Conservation (phyloP, 345 rosid genomes). For the Acer saccharum region DNA sequence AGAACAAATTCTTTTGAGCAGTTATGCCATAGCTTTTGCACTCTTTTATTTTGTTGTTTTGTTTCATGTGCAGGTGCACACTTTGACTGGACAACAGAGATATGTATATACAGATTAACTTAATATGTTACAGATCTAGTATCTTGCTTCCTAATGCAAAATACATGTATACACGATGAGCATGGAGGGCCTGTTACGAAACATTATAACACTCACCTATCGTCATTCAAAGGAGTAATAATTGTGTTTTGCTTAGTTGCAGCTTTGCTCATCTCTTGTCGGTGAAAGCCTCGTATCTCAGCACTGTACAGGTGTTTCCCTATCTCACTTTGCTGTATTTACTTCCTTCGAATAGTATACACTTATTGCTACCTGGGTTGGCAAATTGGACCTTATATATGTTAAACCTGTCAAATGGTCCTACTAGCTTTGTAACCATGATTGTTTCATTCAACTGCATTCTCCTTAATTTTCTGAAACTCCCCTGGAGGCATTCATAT, state of each 20-base stretch:
- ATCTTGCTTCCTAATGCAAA: background rate
- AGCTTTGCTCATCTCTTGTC: background rate
- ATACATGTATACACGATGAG: background rate
- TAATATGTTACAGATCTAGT: background rate
- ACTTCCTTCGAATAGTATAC: too few species aligned
- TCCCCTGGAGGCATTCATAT: too few species aligned
- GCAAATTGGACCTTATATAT: too few species aligned
- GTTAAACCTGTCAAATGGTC: too few species aligned
- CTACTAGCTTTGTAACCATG: too few species aligned
- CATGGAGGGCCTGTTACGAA: background rate
- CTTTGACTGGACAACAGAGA: background rate
- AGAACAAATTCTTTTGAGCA: background rate
- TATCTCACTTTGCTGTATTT: background rate
- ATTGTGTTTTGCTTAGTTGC: background rate
- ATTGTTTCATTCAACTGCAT: too few species aligned
- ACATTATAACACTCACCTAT: background rate
- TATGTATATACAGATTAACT: background rate
- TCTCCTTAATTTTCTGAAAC: too few species aligned
- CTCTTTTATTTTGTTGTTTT: background rate
- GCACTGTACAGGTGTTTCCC: background rate
- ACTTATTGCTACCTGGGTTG: too few species aligned
- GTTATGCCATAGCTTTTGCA: background rate
- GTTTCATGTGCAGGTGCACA: background rate
- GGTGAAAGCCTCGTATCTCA: background rate
- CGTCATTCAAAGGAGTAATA: background rate